phyloP scores from a whole-genome alignment of 176 grass and related monocot genomes.

The Hordeum vulgare region MorexV3_pseudomolecules_assembly NC_058518.1:372091777-372092276 shows the following conservation, averaged over 20 bases:
- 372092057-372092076: conserved; percentile 69
- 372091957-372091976: conserved; percentile 52
- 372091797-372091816: conserved; percentile 30
- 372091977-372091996: conserved; percentile 50
- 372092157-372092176: conserved; percentile 93
- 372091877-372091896: conserved; percentile 16
- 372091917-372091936: conserved; percentile 25
- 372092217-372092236: conserved; percentile 64
- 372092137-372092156: conserved; percentile 84
- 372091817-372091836: conserved; percentile 48
- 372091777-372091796: background rate
- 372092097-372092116: conserved; percentile 88
- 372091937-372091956: conserved; percentile 73
- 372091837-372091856: conserved; percentile 38
- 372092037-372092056: conserved; percentile 31
- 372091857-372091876: conserved; percentile 42
- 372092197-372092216: conserved; percentile 68
- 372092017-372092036: conserved; percentile 33
- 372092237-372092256: conserved; percentile 71
- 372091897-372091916: conserved; percentile 3
- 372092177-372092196: conserved; percentile 92
- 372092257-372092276: conserved; percentile 66
- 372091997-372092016: conserved; percentile 30
- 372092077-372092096: conserved; percentile 88
- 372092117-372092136: conserved; percentile 76